Percentiles rank a stretch among this genome's conserved stretches.
Evolutionary conservation across 2,329 filamentous ascomycete genomes (phyloP).

Genomic region (Pseudogymnoascus sp.): DNA sequence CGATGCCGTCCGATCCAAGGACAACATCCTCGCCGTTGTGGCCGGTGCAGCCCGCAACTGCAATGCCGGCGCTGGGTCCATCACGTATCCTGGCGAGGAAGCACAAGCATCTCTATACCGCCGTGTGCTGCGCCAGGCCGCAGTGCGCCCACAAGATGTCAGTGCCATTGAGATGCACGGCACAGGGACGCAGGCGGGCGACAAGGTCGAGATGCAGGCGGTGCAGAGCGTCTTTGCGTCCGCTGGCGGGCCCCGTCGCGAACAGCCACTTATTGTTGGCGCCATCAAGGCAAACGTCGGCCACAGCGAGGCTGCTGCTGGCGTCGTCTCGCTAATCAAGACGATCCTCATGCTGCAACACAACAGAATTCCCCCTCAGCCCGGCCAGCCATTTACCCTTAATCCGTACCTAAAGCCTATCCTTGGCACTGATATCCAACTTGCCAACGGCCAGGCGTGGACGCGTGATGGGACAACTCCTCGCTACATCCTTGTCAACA

Average conservation of each 20-base stretch:
- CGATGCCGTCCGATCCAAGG: slow-evolving; percentile 61
- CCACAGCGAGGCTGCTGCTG: slow-evolving; percentile 4
- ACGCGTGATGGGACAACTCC: background rate
- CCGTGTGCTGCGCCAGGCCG: slow-evolving; percentile 59
- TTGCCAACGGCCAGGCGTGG: background rate
- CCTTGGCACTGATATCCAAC: background rate
- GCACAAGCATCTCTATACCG: slow-evolving; percentile 65
- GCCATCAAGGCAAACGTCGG: slow-evolving; percentile 12
- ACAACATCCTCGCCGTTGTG: slow-evolving; percentile 35
- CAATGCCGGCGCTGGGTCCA: slow-evolving; percentile 53
- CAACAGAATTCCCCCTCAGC: background rate
- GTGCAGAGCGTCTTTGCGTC: slow-evolving; percentile 57
- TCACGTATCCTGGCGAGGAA: slow-evolving; percentile 70
- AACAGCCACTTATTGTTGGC: slow-evolving; percentile 10
- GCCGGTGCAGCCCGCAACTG: slow-evolving; percentile 69
- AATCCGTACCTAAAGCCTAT: background rate
- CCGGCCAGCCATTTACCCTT: background rate
- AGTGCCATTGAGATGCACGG: slow-evolving; percentile 83
- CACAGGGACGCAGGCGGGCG: slow-evolving; percentile 76
- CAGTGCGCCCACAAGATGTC: slow-evolving; percentile 66
- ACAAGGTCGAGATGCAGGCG: slow-evolving; percentile 71
- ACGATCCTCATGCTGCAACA: background rate
- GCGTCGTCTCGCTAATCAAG: slow-evolving; percentile 5
- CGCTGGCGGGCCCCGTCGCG: background rate
- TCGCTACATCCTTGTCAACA: slow-evolving; percentile 33